Conservation (phyloP, 768 basidiomycete species). For the Tephrocybe sp. region DNA sequence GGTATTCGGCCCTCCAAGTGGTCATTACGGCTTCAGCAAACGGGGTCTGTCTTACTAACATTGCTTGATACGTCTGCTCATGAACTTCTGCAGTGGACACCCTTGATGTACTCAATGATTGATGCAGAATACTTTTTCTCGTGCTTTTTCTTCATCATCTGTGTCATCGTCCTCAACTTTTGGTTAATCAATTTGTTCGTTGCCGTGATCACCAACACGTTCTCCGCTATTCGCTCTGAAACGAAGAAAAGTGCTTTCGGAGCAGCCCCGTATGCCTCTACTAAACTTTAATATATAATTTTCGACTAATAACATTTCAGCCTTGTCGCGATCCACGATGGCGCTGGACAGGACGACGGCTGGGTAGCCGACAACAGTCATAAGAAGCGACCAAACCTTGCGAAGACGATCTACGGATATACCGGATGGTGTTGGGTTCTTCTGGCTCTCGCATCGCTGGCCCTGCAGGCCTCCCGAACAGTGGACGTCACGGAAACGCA, state of each 20-base stretch:
- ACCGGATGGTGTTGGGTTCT: conserved; percentile 74
- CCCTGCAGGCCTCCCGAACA: conserved; percentile 67
- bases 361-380: conserved; percentile 51
- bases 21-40: conserved; percentile 80
- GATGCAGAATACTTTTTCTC: conserved; percentile 90
- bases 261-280: conserved; percentile 61
- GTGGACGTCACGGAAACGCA: conserved; percentile 48
- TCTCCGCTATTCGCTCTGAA: conserved; percentile 80
- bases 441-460: conserved; percentile 68
- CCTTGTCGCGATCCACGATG: conserved; percentile 41
- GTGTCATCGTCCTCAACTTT: conserved; percentile 86
- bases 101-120: conserved; percentile 85
- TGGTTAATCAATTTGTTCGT: conserved; percentile 93
- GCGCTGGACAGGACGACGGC: conserved; percentile 64
- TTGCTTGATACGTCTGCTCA: background rate
- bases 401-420: conserved; percentile 55
- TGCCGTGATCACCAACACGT: conserved; percentile 94
- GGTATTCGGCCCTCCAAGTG: conserved; percentile 77
- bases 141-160: conserved; percentile 81
- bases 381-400: conserved; percentile 41
- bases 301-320: conserved; percentile 18
- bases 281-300: background rate
- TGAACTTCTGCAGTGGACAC: conserved; percentile 54
- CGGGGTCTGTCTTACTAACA: conserved; percentile 46
- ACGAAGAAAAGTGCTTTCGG: conserved; percentile 93